A percentile compares a stretch with the other conserved stretches of the same genome.
Conservation (phyloP, 345 rosid genomes). For the Linum usitatissimum region DNA sequence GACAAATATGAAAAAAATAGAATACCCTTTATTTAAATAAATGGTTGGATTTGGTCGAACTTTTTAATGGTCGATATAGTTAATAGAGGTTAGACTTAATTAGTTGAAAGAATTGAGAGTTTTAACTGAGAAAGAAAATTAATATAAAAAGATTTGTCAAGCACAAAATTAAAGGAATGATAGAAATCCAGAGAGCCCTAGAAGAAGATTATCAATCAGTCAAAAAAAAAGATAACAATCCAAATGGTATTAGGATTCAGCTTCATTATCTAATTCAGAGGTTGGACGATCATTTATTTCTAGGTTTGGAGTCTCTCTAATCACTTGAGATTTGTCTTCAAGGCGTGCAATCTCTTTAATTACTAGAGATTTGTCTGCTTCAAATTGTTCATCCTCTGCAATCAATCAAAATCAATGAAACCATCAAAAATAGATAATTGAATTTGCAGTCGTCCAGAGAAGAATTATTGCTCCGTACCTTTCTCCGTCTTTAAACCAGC, state of each 20-base stretch:
- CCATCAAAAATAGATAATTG: not conserved
- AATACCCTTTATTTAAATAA: too few species aligned
- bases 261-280: not conserved
- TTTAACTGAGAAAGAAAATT: too few species aligned
- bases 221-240: not conserved
- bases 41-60: too few species aligned
- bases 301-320: not conserved
- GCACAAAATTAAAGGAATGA: too few species aligned
- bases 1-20: too few species aligned
- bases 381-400: constrained; percentile 6
- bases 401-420: not conserved
- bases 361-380: constrained; percentile 4
- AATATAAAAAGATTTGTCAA: too few species aligned
- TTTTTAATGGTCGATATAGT: too few species aligned
- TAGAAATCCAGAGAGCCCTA: too few species aligned
- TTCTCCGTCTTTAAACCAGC: constrained; percentile 13
- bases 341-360: not conserved
- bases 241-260: not conserved
- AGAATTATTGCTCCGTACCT: constrained; percentile 1
- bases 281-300: not conserved
- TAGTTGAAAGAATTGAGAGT: too few species aligned
- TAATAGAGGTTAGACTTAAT: too few species aligned
- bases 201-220: too few species aligned
- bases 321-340: not conserved
- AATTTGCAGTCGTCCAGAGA: not conserved